phyloP scores from a whole-genome alignment of 352 stramenopile genomes.

The Thalassiosira gravida region DNA sequence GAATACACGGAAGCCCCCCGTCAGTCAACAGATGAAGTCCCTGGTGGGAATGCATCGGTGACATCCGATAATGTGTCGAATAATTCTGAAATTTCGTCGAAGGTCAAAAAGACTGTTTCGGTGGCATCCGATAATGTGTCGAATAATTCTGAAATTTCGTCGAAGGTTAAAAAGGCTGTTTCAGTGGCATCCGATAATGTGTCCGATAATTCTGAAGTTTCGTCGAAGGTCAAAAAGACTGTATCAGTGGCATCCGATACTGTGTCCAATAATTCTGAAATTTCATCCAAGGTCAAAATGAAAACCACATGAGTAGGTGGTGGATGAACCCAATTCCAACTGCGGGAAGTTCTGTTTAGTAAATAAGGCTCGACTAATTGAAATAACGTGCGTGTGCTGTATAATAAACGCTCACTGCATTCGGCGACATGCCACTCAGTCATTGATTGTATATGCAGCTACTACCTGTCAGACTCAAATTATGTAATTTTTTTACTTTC shows the following conservation, averaged over 20 bases:
- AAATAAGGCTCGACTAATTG: too few relatives aligned
- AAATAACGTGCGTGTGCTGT: too few relatives aligned
- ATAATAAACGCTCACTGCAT: too few relatives aligned
- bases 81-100: background rate
- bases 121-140: constrained; percentile 11
- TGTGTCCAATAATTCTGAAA: constrained; percentile 4
- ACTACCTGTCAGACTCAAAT: too few relatives aligned
- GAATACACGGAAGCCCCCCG: constrained; percentile 53
- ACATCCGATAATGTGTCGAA: constrained; percentile 15
- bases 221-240: constrained; percentile 1
- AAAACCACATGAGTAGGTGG: too few relatives aligned
- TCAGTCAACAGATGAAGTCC: constrained; percentile 4
- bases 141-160: background rate
- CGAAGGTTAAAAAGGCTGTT: background rate
- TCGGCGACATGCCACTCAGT: too few relatives aligned
- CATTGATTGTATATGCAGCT: too few relatives aligned
- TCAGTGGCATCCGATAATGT: constrained; percentile 9
- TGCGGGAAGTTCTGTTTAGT: too few relatives aligned
- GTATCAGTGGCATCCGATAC: constrained; percentile 4
- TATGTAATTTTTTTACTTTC: too few relatives aligned
- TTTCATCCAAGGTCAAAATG: background rate
- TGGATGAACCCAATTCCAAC: too few relatives aligned
- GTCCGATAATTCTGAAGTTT: constrained; percentile 1
- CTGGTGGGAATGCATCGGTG: background rate
- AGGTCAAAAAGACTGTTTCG: constrained; percentile 1